Conservation (phyloP, 1,284 basidiomycete genomes). For the Moniliella sp. region DNA sequence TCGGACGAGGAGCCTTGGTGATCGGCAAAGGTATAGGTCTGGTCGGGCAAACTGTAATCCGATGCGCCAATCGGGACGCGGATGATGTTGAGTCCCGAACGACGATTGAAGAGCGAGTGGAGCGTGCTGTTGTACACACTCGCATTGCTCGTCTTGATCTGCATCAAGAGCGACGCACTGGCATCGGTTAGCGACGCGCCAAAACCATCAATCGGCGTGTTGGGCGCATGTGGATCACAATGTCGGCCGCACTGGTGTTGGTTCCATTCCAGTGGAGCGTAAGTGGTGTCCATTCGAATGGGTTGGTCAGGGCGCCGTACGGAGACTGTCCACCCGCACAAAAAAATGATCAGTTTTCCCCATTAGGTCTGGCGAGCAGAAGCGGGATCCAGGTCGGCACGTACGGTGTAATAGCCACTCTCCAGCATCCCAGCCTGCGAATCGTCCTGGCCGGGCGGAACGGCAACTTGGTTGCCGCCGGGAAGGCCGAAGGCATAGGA, state of each 20-base stretch:
- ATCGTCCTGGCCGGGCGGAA: too few relatives aligned
- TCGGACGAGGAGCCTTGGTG: too few relatives aligned
- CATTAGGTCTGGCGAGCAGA: not conserved
- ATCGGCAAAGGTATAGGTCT: not conserved
- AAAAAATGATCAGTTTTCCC: not conserved
- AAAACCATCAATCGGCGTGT: slow-evolving; percentile 12
- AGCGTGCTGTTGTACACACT: slow-evolving; percentile 8
- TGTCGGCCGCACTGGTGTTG: slow-evolving; percentile 7
- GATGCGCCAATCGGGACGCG: slow-evolving; percentile 10
- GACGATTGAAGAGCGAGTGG: slow-evolving; percentile 12
- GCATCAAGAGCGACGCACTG: slow-evolving; percentile 8
- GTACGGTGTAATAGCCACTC: too few relatives aligned
- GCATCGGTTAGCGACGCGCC: slow-evolving; percentile 15
- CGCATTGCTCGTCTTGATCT: slow-evolving; percentile 7
- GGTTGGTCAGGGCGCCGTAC: not conserved
- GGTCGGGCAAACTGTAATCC: slow-evolving; percentile 6
- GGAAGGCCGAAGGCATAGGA: too few relatives aligned
- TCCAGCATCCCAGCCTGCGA: too few relatives aligned
- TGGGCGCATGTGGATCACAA: slow-evolving; percentile 7
- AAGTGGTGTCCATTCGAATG: slow-evolving; percentile 12
- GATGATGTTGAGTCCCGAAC: slow-evolving; percentile 10
- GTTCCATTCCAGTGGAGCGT: too few relatives aligned
- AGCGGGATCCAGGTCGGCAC: too few relatives aligned
- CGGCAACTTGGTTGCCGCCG: too few relatives aligned
- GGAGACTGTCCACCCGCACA: not conserved